These are phyloP conservation scores for Truncatella angustata DNA, from an alignment of 2,329 filamentous ascomycete genomes.

Conservation along the genomic window DNA sequence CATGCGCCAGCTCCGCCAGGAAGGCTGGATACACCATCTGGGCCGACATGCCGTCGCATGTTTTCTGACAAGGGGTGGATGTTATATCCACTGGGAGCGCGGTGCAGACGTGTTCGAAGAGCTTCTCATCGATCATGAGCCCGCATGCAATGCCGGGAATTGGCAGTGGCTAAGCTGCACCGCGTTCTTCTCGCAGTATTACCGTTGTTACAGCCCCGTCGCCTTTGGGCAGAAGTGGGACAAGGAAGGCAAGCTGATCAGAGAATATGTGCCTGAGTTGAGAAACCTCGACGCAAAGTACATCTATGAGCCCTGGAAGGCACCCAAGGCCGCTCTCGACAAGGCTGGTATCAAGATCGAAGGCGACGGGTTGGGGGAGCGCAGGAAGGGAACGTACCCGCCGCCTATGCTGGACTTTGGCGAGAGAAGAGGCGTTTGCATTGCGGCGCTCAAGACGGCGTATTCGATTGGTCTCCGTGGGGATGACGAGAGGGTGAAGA, in stretches of 20 bases:
- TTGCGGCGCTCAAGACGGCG: conserved; percentile 68
- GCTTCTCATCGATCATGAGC: conserved; percentile 71
- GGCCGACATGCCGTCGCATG: conserved; percentile 77
- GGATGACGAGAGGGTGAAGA: conserved; percentile 56
- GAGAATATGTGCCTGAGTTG: conserved; percentile 67
- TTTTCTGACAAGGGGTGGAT: conserved; percentile 76
- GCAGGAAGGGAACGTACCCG: conserved; percentile 57
- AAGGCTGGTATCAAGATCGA: conserved; percentile 60
- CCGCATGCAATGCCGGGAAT: conserved; percentile 71
- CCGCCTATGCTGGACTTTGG: conserved; percentile 77
- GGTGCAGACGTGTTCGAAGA: conserved; percentile 79
- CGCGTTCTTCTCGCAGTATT: conserved; percentile 73
- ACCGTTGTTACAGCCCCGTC: conserved; percentile 67
- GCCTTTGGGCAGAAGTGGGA: conserved; percentile 77
- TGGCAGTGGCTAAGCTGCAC: conserved; percentile 79
- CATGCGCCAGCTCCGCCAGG: conserved; percentile 69
- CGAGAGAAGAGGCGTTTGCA: conserved; percentile 58
- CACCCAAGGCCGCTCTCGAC: conserved; percentile 65
- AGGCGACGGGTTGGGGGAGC: conserved; percentile 43
- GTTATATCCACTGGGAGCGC: conserved; percentile 77
- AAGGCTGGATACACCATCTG: conserved; percentile 80
- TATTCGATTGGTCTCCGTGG: conserved; percentile 66
- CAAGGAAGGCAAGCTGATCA: conserved; percentile 62
- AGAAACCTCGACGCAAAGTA: conserved; percentile 61
- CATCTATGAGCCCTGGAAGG: conserved; percentile 80